Percentiles rank a stretch among this genome's conserved stretches.
Evolutionary conservation across 495 filamentous ascomycete genomes (phyloP).

Genomic region (Xylaria intraflava): DNA sequence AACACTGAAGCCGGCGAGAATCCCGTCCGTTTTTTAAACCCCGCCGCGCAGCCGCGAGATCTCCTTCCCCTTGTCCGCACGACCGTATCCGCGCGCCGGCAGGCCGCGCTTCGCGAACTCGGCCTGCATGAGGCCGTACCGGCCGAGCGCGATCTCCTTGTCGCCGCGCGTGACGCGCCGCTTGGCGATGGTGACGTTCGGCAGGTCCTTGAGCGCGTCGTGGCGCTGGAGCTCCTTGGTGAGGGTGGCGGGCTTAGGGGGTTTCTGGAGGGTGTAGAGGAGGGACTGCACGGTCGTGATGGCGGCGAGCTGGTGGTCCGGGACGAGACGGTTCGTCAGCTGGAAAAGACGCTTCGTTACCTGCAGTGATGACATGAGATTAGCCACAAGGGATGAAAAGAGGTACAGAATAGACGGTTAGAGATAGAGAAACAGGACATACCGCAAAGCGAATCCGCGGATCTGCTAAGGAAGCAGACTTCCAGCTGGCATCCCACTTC

Average conservation of each 20-base stretch:
- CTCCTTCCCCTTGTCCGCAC: slow-evolving; percentile 17
- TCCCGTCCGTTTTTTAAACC: neutral
- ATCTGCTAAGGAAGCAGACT: slow-evolving; percentile 49
- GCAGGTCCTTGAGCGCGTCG: slow-evolving; percentile 41
- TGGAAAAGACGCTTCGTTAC: slow-evolving; percentile 70
- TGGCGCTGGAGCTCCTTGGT: slow-evolving; percentile 35
- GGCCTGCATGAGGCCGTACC: slow-evolving; percentile 77
- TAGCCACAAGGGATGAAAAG: neutral
- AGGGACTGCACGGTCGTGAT: slow-evolving; percentile 51
- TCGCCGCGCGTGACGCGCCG: slow-evolving; percentile 58
- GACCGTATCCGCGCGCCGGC: slow-evolving; percentile 34
- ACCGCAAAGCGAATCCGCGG: slow-evolving; percentile 65
- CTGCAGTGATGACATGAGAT: slow-evolving; percentile 32
- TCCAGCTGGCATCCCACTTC: slow-evolving; percentile 45
- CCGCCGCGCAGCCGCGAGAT: slow-evolving; percentile 12
- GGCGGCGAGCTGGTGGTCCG: slow-evolving; percentile 56
- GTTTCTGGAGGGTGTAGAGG: slow-evolving; percentile 44
- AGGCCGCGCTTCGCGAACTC: slow-evolving; percentile 61
- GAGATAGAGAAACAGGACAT: slow-evolving; percentile 29
- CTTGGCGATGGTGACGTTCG: slow-evolving; percentile 62
- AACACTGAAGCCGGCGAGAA: no score
- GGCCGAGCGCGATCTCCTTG: slow-evolving; percentile 67
- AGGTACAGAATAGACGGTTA: neutral
- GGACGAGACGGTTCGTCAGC: slow-evolving; percentile 65
- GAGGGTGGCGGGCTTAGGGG: slow-evolving; percentile 54